Percentiles rank a stretch among this genome's conserved stretches.
Conservation (phyloP, 257 asterid species). For the Plantago ovata region DNA sequence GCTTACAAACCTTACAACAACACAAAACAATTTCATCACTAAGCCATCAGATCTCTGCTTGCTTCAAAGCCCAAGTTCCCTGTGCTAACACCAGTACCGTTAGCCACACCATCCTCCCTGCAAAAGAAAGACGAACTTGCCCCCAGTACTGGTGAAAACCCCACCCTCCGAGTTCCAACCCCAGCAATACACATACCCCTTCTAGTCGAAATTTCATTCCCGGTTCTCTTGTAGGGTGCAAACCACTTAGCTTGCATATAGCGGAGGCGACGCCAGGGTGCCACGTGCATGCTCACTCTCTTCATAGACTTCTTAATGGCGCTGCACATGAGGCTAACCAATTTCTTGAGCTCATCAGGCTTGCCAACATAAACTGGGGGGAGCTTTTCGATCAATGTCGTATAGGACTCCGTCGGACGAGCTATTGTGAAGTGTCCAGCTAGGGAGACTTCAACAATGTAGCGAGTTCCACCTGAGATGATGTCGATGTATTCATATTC, state of each 20-base stretch:
- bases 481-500: conserved; percentile 68
- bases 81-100: conserved; percentile 22
- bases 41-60: conserved; percentile 12
- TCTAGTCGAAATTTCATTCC: conserved; percentile 35
- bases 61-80: conserved; percentile 47
- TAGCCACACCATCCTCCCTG: conserved; percentile 25
- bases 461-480: conserved; percentile 32
- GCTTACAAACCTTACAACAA: too few relatives aligned
- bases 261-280: conserved; percentile 81
- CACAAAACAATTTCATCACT: neutral
- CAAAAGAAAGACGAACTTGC: conserved; percentile 30
- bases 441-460: conserved; percentile 48
- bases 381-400: conserved; percentile 35
- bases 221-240: conserved; percentile 48
- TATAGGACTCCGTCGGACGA: conserved; percentile 45
- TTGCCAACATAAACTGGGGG: conserved; percentile 46
- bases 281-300: conserved; percentile 40
- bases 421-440: conserved; percentile 69
- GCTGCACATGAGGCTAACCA: conserved; percentile 53
- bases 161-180: conserved; percentile 32
- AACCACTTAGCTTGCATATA: conserved; percentile 78
- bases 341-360: conserved; percentile 44
- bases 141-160: conserved; percentile 37
- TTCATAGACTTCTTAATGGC: conserved; percentile 60
- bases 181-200: neutral